Base-by-base conservation (phyloP, 768 basidiomycete genomes). In the Pulveroboletus sp. region DNA sequence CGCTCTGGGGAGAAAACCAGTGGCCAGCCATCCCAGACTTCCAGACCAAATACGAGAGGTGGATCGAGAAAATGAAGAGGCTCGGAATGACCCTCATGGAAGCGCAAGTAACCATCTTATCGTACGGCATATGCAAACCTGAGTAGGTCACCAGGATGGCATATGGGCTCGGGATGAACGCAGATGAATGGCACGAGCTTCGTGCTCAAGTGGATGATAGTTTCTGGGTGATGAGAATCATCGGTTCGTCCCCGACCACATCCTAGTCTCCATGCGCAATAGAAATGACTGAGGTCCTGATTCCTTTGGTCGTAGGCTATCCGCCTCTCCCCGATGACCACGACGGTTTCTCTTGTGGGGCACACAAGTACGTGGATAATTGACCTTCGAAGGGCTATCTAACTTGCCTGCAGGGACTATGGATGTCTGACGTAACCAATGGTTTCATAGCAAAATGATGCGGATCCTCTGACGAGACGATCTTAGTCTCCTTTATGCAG, bases 151-250 rank as follows among this genome's bases (percentile, higher is more conserved):
- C 33, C 47, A 93, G 90, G 21, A 93, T 94, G 88, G 82, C 88
- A 1, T 71, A 73, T 51, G 93, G 92, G 7, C 71, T 95, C 6
- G 86, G 87, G 9, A 78, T 92, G 82, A 77, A 76, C 5, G 48
- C 64, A 0, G 76, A 80, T 1, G 93, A 93, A 61, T 89, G 87
- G 84, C 52, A 71, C 11, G 77, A 79, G 0, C 72, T 95, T 41
- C 77, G 78, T n/a, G 62, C 64, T 24, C 77, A 85, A 63, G 84
- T 94, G 0, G 80, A 90, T 51, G 83, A 94, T 56, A 84, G 83
- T 56, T 96, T 95, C 61, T 95, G 93, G 93, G 79, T 83, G 6
- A 83, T 93, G 85, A 78, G 93, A 5, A 73, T 86, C 5, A 89
- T 95, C 49, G 91, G 88, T 86, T 49, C 45, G 56, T 45, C 26